These are phyloP conservation scores for Epichloe typhina DNA, from an alignment of 2,329 filamentous ascomycete genomes.

Conservation along the genomic window DNA sequence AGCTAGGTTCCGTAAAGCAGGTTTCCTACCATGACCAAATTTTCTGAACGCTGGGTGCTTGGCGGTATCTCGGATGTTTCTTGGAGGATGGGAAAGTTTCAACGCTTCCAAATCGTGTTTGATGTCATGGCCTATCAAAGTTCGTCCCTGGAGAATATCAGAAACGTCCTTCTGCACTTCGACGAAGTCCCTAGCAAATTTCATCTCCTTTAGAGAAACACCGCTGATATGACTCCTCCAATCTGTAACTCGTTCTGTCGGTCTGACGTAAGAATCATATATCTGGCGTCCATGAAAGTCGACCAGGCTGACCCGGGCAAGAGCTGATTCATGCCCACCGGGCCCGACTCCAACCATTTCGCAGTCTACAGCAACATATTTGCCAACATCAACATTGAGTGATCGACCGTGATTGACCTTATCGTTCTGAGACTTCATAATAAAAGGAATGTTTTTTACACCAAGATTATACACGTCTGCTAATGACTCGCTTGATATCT, in stretches of 20 bases:
- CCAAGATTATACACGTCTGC: constrained; percentile 49
- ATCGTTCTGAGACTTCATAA: constrained; percentile 32
- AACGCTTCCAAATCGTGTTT: constrained; percentile 67
- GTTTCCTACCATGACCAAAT: constrained; percentile 53
- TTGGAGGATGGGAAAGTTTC: constrained; percentile 62
- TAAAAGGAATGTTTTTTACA: constrained; percentile 31
- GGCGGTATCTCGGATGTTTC: constrained; percentile 75
- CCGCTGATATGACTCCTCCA: constrained; percentile 84
- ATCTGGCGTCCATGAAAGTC: constrained; percentile 89
- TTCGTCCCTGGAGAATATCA: constrained; percentile 52
- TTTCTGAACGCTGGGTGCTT: constrained; percentile 63
- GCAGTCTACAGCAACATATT: constrained; percentile 88
- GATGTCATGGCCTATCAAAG: constrained; percentile 75
- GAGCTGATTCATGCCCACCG: constrained; percentile 54
- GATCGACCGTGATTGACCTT: constrained; percentile 52
- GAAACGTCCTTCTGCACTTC: constrained; percentile 64
- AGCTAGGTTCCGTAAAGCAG: constrained; percentile 48
- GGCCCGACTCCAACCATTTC: constrained; percentile 91
- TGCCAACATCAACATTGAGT: constrained; percentile 56
- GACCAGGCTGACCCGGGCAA: constrained; percentile 80
- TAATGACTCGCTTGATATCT: constrained; percentile 45
- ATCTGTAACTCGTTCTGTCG: constrained; percentile 67
- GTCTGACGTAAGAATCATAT: constrained; percentile 85
- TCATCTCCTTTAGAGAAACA: constrained; percentile 62
- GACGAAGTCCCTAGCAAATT: constrained; percentile 54